Conservation (phyloP, 345 rosid genomes). For the Brassica nigra region DNA sequence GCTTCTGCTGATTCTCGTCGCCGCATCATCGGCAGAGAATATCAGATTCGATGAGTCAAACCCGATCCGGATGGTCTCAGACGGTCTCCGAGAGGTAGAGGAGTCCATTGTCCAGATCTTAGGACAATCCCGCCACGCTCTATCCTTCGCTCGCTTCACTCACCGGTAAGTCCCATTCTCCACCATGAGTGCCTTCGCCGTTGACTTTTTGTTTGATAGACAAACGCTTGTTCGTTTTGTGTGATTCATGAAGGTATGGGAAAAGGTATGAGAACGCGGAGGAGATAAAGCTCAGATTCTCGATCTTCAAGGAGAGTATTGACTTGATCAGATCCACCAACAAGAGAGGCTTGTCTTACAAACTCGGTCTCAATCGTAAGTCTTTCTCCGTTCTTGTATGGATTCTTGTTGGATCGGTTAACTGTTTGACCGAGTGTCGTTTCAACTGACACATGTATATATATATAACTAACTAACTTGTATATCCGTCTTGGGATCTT, state of each 20-base stretch:
- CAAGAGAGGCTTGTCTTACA: constrained; percentile 60
- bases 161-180: constrained; percentile 45
- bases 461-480: background rate
- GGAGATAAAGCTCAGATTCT: constrained; percentile 75
- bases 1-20: constrained; percentile 41
- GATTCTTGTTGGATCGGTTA: background rate
- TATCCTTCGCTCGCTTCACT: constrained; percentile 78
- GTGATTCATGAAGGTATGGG: constrained; percentile 53
- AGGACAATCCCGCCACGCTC: constrained; percentile 61
- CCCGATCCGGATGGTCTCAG: constrained; percentile 67
- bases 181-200: background rate
- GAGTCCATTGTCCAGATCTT: constrained; percentile 55
- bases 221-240: background rate
- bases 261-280: constrained; percentile 66
- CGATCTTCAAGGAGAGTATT: constrained; percentile 66
- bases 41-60: constrained; percentile 61
- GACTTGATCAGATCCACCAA: constrained; percentile 83
- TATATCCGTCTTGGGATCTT: background rate
- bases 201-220: background rate
- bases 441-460: background rate
- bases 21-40: constrained; percentile 42
- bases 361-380: constrained; percentile 75
- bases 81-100: constrained; percentile 61
- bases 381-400: background rate
- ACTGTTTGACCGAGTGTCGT: background rate